Conservation (phyloP, 768 basidiomycete genomes). For the Termitomyces sp. region DNA sequence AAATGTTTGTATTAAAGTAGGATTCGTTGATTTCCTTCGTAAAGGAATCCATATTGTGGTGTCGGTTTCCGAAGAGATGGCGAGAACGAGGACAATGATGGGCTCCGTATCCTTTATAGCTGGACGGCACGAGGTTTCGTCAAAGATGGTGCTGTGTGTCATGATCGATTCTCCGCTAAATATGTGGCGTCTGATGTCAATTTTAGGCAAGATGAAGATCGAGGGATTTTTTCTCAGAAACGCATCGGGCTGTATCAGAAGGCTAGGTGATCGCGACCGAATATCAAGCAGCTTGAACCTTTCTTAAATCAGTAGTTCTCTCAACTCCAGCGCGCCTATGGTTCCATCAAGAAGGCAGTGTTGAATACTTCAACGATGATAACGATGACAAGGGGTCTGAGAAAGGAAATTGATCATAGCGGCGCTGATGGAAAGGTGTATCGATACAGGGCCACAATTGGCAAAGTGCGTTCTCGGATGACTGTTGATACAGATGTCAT, state of each 20-base stretch:
- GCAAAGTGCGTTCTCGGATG: no score
- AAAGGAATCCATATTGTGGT: background rate
- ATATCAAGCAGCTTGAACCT: background rate
- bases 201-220: background rate
- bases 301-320: no score
- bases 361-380: no score
- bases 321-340: background rate
- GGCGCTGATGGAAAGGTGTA: no score
- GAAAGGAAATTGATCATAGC: background rate
- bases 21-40: conserved; percentile 11
- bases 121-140: background rate
- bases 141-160: background rate
- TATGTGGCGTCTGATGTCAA: background rate
- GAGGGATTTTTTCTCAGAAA: background rate
- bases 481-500: background rate
- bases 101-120: background rate
- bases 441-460: background rate
- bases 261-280: background rate
- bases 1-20: conserved; percentile 13
- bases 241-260: background rate
- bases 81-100: background rate
- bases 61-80: background rate
- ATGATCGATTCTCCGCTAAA: background rate
- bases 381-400: background rate
- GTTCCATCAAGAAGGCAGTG: background rate